Evolutionary conservation across 192 early-diverging fungal species (phyloP).

Genomic region (Dissophora globulifera): DNA sequence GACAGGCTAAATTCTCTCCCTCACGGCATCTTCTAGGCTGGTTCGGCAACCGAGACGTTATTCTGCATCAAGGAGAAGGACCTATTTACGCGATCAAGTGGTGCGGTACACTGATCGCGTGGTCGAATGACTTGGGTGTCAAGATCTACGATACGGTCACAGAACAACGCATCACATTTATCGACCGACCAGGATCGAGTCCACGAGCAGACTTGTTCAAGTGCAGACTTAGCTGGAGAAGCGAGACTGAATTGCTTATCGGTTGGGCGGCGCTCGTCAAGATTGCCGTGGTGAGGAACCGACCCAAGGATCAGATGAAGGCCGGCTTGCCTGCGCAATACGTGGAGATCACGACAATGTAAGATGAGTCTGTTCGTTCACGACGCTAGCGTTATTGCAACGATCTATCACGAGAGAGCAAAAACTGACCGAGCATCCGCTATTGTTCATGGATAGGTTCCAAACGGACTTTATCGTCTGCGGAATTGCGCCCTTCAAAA

Average conservation of each 20-base stretch:
- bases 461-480: constrained; percentile 83
- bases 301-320: constrained; percentile 40
- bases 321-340: constrained; percentile 54
- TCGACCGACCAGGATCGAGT: constrained; percentile 80
- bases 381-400: no score
- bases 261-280: constrained; percentile 97
- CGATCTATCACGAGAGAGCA: no score
- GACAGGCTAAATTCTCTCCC: no score
- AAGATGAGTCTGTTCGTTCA: not conserved
- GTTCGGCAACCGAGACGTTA: constrained; percentile 84
- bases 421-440: no score
- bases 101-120: constrained; percentile 87
- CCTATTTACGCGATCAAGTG: constrained; percentile 89
- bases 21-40: constrained; percentile 74
- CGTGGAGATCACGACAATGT: constrained; percentile 69
- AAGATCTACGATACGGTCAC: constrained; percentile 83
- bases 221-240: constrained; percentile 89
- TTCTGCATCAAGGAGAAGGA: constrained; percentile 90
- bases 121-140: constrained; percentile 93
- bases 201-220: constrained; percentile 85
- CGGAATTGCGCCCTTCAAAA: constrained; percentile 87
- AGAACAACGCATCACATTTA: constrained; percentile 82
- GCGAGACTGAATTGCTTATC: constrained; percentile 79
- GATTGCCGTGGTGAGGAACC: constrained; percentile 79
- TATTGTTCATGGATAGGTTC: no score